Base-by-base conservation (phyloP, 1,284 basidiomycete species). In the Leccinum huronense region DNA sequence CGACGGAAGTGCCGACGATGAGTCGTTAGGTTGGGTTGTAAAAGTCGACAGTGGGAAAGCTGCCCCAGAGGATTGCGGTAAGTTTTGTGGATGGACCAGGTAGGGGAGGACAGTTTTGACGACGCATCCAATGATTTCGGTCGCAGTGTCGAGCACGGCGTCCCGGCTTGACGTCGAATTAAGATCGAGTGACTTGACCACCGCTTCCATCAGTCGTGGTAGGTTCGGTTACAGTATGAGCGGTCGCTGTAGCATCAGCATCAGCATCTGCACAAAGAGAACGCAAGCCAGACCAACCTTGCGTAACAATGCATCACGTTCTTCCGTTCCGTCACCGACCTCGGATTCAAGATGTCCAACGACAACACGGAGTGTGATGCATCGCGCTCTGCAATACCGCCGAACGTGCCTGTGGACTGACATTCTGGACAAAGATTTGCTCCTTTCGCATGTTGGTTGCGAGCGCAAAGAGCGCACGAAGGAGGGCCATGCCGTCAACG, bases 111-210 rank as follows among this genome's bases (percentile, higher is more conserved):
- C 58, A 30, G 90, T 94, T 72, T 90, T 88, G 8, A 97, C 95
- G 27, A 94, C 91, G 75, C 91, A 92, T 60, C 91, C 92, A 57
- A 95, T 81, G 59, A 99, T 97, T 68, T 98, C 93, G 0, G 96
- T 98, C 0, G 95, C 97, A 0, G 94, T 88, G 68, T 96, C 91
- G 59, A 94, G 80, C 2, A 98, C 90, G 1, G 93, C 91, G 56
- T 97, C 94, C 14, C 97, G 85, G 73, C 91, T 86, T 11, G 88
- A 81, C 0, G 88, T 93, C 10, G 88, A 84, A 70, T 93, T 96
- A 11, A 97, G 97, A 77, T 99, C 97, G 53, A 99, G 82, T 8
- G 94, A 97, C 75, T 96, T 97, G 27, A 99, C 95, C 1, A 99
- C 95, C 1, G 95, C 95, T 75, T 99, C 97, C 73, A 95, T 90